Percentiles rank a stretch among this genome's conserved stretches.
Conservation (phyloP, 169 alveolate genomes). For the Toxoplasma gondii region DNA sequence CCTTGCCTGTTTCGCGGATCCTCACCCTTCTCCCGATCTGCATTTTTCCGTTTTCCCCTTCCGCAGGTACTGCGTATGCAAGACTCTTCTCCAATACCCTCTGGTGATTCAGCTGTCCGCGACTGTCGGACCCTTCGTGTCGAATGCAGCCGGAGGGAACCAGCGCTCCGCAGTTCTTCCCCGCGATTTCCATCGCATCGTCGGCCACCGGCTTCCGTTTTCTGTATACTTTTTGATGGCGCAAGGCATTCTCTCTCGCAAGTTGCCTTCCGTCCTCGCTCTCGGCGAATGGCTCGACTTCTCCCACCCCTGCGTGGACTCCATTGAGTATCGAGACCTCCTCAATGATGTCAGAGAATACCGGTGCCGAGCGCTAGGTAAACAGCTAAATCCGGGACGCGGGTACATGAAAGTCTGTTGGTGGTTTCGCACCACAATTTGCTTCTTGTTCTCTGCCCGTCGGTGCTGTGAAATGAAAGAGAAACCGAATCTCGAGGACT, state of each 20-base stretch:
- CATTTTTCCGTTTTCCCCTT: not conserved
- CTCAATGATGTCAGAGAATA: slow-evolving; percentile 16
- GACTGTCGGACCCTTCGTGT: not conserved
- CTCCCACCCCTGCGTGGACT: slow-evolving; percentile 2
- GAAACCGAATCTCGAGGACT: too few species aligned
- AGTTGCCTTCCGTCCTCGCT: not conserved
- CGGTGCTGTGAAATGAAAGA: too few species aligned
- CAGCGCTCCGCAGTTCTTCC: not conserved
- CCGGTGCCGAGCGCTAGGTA: not conserved
- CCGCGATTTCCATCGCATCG: not conserved
- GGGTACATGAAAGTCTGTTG: too few species aligned
- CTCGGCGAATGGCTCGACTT: not conserved
- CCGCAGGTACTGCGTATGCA: slow-evolving; percentile 7
- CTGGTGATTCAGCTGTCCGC: not conserved
- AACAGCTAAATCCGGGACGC: not conserved
- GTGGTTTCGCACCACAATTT: too few species aligned
- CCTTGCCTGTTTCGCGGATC: not conserved
- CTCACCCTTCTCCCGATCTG: not conserved
- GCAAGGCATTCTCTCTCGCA: not conserved
- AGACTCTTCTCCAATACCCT: not conserved
- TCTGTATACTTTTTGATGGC: not conserved
- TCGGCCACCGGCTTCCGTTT: not conserved
- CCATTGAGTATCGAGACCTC: not conserved
- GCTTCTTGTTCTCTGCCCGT: too few species aligned
- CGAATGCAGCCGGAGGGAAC: not conserved